Evolutionary conservation across 2,329 filamentous ascomycete species (phyloP), one percentile per base, ranked within the genome.

Genomic region (Thermochaetoides dissita): DNA sequence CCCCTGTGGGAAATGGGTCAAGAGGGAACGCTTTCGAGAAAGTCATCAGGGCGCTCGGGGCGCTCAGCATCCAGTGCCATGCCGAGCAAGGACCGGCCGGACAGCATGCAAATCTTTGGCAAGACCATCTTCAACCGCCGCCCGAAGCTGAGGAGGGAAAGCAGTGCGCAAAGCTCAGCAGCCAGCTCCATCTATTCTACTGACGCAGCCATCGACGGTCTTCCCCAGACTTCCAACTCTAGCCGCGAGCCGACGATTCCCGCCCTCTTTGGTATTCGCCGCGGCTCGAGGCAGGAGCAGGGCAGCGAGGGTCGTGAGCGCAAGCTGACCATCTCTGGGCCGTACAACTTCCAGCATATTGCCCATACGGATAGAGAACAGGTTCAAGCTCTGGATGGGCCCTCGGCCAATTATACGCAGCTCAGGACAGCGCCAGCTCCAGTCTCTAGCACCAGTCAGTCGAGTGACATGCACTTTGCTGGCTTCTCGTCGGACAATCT

Each of bases 311-410:
- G 54, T 10, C 55, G 17, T 24, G 17, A 56, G 41, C 69, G 58
- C 51, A 68, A 64, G 47, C 53, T 69, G 39, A 67, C 69, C 41
- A 81, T 81, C 41, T 81, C 76, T 1, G 69, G 64, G 1, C 76
- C 76, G 3, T 80, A 76, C 58, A 79, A 80, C 61, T 81, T 81
- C 46, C 75, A 79, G 53, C 76, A 81, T 56, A 65, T 81, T 75
- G 79, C 58, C 38, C 62, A 68, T 29, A 52, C 67, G 38, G 61
- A 62, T 10, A 62, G 63, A 8, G 68, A 70, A 44, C 63, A 67
- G 43, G 63, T 65, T 10, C 59, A 60, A 9, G 51, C 65, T 59
- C 41, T 63, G 39, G 61, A 56, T 38, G 62, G 59, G 10, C 60
- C 61, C 47, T 57, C 60, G 28, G 58, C 17, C 17, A 24, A 24